Evolutionary conservation across 352 stramenopile species (phyloP).

Genomic region (Globisporangium barbulae): DNA sequence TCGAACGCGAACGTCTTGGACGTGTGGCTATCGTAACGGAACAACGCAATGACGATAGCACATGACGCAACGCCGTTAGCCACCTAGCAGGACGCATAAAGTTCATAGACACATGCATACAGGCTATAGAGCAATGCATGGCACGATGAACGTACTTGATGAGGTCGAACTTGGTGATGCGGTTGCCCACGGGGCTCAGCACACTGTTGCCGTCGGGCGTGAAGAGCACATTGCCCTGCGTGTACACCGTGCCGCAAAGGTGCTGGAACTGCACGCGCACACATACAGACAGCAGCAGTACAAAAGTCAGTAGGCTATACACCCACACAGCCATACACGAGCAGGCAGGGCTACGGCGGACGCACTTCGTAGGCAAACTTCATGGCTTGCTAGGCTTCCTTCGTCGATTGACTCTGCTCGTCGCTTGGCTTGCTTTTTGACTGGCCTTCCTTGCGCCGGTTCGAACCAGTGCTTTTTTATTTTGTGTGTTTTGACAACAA

Average conservation of each 20-base stretch:
- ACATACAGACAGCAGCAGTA: background rate
- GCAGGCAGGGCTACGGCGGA: background rate
- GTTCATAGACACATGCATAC: background rate
- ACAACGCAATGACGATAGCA: background rate
- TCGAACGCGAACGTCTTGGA: conserved; percentile 91
- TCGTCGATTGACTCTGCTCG: conserved; percentile 17
- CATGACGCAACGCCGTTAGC: background rate
- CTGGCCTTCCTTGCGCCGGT: conserved; percentile 29
- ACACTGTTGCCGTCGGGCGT: conserved; percentile 91
- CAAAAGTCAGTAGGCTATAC: background rate
- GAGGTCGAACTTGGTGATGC: conserved; percentile 94
- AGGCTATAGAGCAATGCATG: background rate
- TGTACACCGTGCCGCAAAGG: conserved; percentile 92
- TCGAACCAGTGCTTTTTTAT: conserved; percentile 14
- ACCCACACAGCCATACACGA: background rate
- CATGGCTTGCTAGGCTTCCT: conserved; percentile 33
- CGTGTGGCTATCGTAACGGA: conserved; percentile 54
- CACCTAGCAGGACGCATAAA: too few species aligned
- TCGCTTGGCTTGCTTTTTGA: conserved; percentile 23
- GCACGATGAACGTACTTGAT: conserved; percentile 64
- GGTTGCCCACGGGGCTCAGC: conserved; percentile 91
- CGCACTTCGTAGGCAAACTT: conserved; percentile 87
- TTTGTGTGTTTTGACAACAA: too few species aligned
- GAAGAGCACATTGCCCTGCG: conserved; percentile 92
- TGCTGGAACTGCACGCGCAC: conserved; percentile 85